Conservation (phyloP, 2,329 filamentous ascomycete genomes). For the Chaetomium strumarium region DNA sequence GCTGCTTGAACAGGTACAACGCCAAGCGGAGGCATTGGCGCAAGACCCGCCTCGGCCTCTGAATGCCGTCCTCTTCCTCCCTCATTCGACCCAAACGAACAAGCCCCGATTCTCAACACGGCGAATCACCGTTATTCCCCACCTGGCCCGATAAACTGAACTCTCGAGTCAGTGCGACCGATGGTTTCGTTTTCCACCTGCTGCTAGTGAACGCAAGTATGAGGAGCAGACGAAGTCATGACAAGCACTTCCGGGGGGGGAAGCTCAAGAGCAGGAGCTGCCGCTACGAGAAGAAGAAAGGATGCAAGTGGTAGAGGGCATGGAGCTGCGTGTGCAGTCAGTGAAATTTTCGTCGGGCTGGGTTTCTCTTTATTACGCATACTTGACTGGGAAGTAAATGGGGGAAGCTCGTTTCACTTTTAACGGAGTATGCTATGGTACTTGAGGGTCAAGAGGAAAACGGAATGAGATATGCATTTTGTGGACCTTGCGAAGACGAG, state of each 20-base stretch:
- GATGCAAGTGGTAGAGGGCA: conserved; percentile 1
- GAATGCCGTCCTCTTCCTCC: conserved; percentile 51
- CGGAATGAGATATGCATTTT: conserved; percentile 23
- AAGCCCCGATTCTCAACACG: conserved; percentile 8
- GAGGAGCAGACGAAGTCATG: conserved; percentile 5
- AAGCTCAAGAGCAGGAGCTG: background rate
- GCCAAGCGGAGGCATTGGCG: conserved; percentile 99
- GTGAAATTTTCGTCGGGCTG: conserved; percentile 12
- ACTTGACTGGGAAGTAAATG: conserved; percentile 17
- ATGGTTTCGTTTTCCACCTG: background rate
- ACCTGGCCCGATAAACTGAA: background rate
- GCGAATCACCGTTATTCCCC: conserved; percentile 1
- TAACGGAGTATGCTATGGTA: conserved; percentile 25
- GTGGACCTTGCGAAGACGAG: conserved; percentile 13
- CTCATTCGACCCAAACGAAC: conserved; percentile 20
- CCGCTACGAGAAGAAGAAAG: background rate
- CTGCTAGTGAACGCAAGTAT: background rate
- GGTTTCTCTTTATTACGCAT: conserved; percentile 14
- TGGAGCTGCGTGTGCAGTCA: conserved; percentile 1
- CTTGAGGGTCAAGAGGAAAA: conserved; percentile 25
- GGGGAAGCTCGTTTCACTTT: conserved; percentile 15
- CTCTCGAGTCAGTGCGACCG: background rate
- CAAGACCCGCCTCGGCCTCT: conserved; percentile 99
- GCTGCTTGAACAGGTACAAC: conserved; percentile 74
- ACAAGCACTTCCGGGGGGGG: background rate